A percentile compares a stretch with the other conserved stretches of the same genome.
Evolutionary conservation across 768 basidiomycete genomes (phyloP).

Genomic region (Gloeophyllum trabeum): DNA sequence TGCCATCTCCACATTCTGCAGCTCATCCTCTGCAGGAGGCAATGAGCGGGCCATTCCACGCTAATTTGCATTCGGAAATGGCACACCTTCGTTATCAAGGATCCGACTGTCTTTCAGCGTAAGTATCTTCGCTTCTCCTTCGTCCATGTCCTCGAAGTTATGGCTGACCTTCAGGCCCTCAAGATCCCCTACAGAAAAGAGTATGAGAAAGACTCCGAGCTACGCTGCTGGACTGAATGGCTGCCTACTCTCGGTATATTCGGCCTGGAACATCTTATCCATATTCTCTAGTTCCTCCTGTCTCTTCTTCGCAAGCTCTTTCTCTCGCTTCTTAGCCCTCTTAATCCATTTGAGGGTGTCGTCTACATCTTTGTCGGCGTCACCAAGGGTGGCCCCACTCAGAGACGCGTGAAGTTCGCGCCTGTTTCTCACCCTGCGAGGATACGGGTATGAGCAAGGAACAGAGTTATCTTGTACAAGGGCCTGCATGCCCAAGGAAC

Average conservation of each 20-base stretch:
- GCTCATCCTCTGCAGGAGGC: slow-evolving; percentile 73
- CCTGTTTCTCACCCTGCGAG: slow-evolving; percentile 91
- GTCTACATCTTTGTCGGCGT: slow-evolving; percentile 67
- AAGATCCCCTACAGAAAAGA: slow-evolving; percentile 65
- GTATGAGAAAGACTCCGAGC: slow-evolving; percentile 2
- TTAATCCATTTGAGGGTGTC: slow-evolving; percentile 88
- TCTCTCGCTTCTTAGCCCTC: slow-evolving; percentile 81
- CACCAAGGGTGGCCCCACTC: slow-evolving; percentile 87
- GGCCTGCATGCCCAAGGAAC: slow-evolving; percentile 18
- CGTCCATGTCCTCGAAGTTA: slow-evolving; percentile 84
- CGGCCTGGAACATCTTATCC: slow-evolving; percentile 65
- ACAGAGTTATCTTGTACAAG: slow-evolving; percentile 27
- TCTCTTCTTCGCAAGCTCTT: slow-evolving; percentile 75
- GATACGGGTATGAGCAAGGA: slow-evolving; percentile 10
- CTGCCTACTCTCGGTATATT: slow-evolving; percentile 79
- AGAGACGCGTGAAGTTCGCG: slow-evolving; percentile 87
- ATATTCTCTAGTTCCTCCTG: slow-evolving; percentile 76
- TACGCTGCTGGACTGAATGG: neutral
- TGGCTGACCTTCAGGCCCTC: slow-evolving; percentile 93
- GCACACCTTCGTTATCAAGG: slow-evolving; percentile 84
- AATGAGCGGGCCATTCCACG: slow-evolving; percentile 3
- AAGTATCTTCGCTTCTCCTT: slow-evolving; percentile 91
- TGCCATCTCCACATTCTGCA: slow-evolving; percentile 92
- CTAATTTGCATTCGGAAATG: neutral
- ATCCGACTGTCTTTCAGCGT: slow-evolving; percentile 95